Evolutionary conservation across 169 alveolate genomes (phyloP).

Genomic region (Perkinsus chesapeaki): DNA sequence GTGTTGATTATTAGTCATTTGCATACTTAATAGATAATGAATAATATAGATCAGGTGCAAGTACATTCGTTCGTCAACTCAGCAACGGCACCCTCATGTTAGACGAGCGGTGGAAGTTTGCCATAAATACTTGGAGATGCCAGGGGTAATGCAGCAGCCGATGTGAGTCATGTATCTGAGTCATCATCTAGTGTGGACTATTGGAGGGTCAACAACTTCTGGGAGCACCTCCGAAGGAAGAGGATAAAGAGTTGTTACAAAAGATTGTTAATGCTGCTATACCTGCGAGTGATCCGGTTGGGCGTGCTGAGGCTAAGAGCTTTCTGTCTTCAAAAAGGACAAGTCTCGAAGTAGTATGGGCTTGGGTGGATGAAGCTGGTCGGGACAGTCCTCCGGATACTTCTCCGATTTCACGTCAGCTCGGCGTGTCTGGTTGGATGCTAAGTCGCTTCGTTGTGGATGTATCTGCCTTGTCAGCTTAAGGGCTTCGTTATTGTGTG

Average conservation of each 20-base stretch:
- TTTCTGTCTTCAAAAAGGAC: not conserved
- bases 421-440: no score
- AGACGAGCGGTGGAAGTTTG: not conserved
- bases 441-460: not conserved
- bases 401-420: no score
- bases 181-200: not conserved
- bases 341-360: not conserved
- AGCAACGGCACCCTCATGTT: not conserved
- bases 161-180: not conserved
- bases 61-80: not conserved
- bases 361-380: no score
- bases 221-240: not conserved
- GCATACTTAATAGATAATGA: not conserved
- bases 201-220: not conserved
- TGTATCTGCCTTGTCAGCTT: not conserved
- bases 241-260: not conserved
- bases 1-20: not conserved
- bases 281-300: not conserved
- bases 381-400: no score
- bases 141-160: not conserved
- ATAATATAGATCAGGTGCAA: not conserved
- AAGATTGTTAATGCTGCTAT: not conserved
- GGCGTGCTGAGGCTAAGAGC: not conserved
- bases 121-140: not conserved
- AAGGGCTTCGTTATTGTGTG: not conserved